Percentiles rank a stretch among this genome's conserved stretches.
These are phyloP conservation scores for Apiotrichum mycotoxinovorans DNA, from an alignment of 1,284 basidiomycete species.

Conservation along the genomic window DNA sequence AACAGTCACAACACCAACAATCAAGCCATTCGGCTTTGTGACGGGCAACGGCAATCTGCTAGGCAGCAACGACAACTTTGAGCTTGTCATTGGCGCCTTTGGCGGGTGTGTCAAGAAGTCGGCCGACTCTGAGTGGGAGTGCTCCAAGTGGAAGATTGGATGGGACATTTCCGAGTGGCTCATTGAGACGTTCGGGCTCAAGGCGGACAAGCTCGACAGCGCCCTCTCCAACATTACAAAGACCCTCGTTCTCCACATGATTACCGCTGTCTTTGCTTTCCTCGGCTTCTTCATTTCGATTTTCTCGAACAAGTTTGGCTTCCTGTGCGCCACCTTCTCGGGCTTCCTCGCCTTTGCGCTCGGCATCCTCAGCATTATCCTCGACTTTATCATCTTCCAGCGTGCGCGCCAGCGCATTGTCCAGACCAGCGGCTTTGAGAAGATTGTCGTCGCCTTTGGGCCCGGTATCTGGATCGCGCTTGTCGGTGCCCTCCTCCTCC, in stretches of 20 bases:
- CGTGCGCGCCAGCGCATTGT: no score
- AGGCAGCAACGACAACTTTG: no score
- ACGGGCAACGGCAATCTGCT: no score
- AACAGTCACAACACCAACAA: not conserved
- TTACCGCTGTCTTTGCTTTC: not conserved
- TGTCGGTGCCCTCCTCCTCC: conserved; percentile 34
- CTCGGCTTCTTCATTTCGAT: not conserved
- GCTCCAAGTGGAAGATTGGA: conserved; percentile 26
- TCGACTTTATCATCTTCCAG: conserved; percentile 1
- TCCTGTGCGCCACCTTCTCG: not conserved
- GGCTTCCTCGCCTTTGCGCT: not conserved
- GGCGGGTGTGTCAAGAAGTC: conserved; percentile 32
- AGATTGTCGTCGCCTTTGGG: conserved; percentile 15
- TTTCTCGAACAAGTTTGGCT: conserved; percentile 1
- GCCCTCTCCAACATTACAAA: conserved; percentile 29
- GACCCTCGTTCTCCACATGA: not conserved
- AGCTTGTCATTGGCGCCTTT: conserved; percentile 31
- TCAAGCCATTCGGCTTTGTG: not conserved
- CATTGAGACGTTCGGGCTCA: conserved; percentile 12
- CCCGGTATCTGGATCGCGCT: conserved; percentile 39
- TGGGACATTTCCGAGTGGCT: conserved; percentile 29
- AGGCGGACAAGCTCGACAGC: conserved; percentile 16
- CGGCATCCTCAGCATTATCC: not conserved
- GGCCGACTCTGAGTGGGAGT: conserved; percentile 3
- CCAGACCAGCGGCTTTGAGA: no score